Conservation (phyloP, 441 rosid genomes). For the Euphorbia corollata region DNA sequence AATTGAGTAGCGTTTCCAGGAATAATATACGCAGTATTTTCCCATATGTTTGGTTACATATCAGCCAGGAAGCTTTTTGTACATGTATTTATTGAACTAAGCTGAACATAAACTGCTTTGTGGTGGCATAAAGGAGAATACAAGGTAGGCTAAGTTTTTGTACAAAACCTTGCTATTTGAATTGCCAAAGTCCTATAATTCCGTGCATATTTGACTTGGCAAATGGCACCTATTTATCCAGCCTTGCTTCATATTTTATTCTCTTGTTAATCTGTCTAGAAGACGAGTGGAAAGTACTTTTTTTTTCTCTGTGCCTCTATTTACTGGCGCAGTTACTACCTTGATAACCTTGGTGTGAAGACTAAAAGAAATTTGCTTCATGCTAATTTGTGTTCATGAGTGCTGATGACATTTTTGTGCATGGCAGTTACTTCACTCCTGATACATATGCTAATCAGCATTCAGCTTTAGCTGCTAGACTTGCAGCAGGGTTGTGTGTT, state of each 20-base stretch:
- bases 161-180: not conserved
- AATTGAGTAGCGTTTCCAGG: too few species aligned
- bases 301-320: not conserved
- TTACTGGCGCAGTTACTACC: not conserved
- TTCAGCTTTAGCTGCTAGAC: conserved; percentile 95
- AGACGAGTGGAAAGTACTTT: not conserved
- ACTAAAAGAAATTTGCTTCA: not conserved
- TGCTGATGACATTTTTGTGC: conserved; percentile 15
- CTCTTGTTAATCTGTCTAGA: not conserved
- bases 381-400: conserved; percentile 10
- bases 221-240: not conserved
- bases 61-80: not conserved
- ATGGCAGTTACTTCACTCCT: conserved; percentile 85
- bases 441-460: conserved; percentile 96
- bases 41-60: too few species aligned
- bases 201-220: not conserved
- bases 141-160: not conserved
- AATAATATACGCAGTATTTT: too few species aligned
- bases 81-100: not conserved
- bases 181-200: not conserved
- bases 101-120: conserved; percentile 6
- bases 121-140: not conserved
- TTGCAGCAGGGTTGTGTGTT: conserved; percentile 98
- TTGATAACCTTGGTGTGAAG: not conserved
- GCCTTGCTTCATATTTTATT: not conserved